These are phyloP conservation scores for Podaxis pistillaris DNA, from an alignment of 768 basidiomycete species.

Conservation along the genomic window DNA sequence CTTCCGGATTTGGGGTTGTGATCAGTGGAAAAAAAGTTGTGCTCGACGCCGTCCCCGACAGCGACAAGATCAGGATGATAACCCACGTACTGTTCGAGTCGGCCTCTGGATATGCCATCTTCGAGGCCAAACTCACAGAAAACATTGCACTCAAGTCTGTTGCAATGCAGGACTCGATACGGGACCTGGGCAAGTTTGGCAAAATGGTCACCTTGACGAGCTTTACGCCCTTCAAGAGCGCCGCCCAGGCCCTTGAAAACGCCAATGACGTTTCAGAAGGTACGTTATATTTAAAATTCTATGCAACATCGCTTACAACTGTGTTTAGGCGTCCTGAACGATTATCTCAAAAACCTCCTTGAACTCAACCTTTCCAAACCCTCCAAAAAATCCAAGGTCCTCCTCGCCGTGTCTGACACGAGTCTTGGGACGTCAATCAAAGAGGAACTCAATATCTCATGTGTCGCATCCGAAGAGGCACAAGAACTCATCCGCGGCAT, in stretches of 20 bases:
- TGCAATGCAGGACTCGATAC: slow-evolving; percentile 82
- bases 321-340: slow-evolving; percentile 74
- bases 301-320: not conserved
- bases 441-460: slow-evolving; percentile 65
- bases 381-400: slow-evolving; percentile 64
- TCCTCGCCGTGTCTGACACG: slow-evolving; percentile 78
- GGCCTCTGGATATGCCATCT: slow-evolving; percentile 91
- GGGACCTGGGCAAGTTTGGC: slow-evolving; percentile 82
- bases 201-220: slow-evolving; percentile 91
- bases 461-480: slow-evolving; percentile 78
- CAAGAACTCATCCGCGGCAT: slow-evolving; percentile 90
- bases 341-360: slow-evolving; percentile 77
- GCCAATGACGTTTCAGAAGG: slow-evolving; percentile 96
- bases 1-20: not conserved
- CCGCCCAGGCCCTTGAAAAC: slow-evolving; percentile 92
- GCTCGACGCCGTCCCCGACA: not conserved
- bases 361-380: slow-evolving; percentile 85
- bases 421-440: slow-evolving; percentile 77
- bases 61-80: slow-evolving; percentile 43
- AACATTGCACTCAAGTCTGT: slow-evolving; percentile 80
- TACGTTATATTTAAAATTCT: slow-evolving; percentile 30
- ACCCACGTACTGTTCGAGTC: slow-evolving; percentile 93
- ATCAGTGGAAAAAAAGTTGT: slow-evolving; percentile 9
- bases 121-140: slow-evolving; percentile 84
- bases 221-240: slow-evolving; percentile 92